Conservation (phyloP, 2,329 filamentous ascomycete genomes). For the Cladobotryum mycophilum region DNA sequence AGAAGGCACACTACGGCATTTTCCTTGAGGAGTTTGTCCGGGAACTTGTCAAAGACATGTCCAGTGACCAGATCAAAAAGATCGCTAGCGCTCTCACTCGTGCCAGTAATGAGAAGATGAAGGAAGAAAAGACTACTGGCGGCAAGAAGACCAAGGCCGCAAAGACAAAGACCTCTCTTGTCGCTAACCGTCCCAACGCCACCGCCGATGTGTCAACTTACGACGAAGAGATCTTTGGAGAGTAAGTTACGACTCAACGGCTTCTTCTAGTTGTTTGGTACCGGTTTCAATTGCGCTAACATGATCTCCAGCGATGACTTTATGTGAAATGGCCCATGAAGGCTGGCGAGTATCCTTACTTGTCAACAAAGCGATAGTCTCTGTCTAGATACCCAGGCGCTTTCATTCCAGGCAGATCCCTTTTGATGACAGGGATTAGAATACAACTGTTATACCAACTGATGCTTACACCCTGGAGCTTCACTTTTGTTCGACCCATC, state of each 20-base stretch:
- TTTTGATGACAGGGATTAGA: too few relatives aligned
- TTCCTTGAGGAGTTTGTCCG: constrained; percentile 91
- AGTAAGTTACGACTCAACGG: constrained; percentile 50
- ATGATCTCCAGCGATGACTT: constrained; percentile 55
- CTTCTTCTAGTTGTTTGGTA: not conserved
- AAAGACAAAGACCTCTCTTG: constrained; percentile 86
- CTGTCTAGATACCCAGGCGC: not conserved
- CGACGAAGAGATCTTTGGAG: constrained; percentile 73
- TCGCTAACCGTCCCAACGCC: constrained; percentile 55
- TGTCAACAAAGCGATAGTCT: not conserved
- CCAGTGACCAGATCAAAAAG: constrained; percentile 95
- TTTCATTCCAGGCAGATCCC: not conserved
- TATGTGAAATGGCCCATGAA: constrained; percentile 48
- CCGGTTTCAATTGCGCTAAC: constrained; percentile 15
- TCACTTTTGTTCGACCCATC: too few relatives aligned
- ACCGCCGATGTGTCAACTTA: constrained; percentile 70
- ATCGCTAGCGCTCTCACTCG: constrained; percentile 81
- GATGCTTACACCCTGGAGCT: too few relatives aligned
- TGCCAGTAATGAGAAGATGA: constrained; percentile 95
- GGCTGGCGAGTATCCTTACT: not conserved
- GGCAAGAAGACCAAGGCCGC: constrained; percentile 96
- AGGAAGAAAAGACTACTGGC: constrained; percentile 89
- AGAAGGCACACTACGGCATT: constrained; percentile 84
- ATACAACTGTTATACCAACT: not conserved
- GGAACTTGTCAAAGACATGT: constrained; percentile 77